A percentile compares a stretch with the other conserved stretches of the same genome.
phyloP scores from a whole-genome alignment of 2,329 filamentous ascomycete species.

The Xylaria polymorpha region DNA sequence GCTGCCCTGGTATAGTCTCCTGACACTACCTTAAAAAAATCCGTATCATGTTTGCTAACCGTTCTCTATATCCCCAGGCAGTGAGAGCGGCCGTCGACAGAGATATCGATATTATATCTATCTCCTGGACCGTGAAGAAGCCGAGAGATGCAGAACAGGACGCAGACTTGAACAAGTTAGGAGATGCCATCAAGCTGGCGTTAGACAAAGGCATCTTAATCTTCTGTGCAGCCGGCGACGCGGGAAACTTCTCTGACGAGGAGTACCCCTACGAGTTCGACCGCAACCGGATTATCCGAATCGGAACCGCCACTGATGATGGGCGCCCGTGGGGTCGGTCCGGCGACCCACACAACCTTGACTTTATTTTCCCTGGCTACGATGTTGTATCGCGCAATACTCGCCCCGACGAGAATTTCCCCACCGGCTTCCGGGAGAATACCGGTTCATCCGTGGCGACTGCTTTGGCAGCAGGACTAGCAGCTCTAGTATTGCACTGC shows the following conservation, averaged over 20 bases:
- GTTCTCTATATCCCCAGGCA: too few species aligned
- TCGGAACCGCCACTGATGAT: neutral
- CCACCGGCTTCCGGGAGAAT: too few species aligned
- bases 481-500: neutral
- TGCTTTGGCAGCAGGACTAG: neutral
- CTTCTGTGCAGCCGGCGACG: neutral
- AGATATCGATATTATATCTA: slow-evolving; percentile 3
- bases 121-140: slow-evolving; percentile 5
- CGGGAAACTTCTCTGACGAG: neutral
- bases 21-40: too few species aligned
- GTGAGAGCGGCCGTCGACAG: neutral
- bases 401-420: neutral
- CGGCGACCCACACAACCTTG: neutral
- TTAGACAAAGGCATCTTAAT: neutral
- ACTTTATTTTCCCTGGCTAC: neutral
- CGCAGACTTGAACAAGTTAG: too few species aligned
- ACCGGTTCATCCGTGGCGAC: slow-evolving; percentile 2
- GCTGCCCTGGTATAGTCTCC: slow-evolving; percentile 4
- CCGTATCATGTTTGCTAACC: too few species aligned
- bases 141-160: neutral
- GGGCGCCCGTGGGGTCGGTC: neutral
- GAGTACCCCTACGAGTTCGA: neutral
- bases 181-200: neutral
- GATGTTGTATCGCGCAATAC: neutral
- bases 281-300: neutral